These are phyloP conservation scores for Globisporangium carolinianum DNA, from an alignment of 352 stramenopile genomes.

Conservation along the genomic window DNA sequence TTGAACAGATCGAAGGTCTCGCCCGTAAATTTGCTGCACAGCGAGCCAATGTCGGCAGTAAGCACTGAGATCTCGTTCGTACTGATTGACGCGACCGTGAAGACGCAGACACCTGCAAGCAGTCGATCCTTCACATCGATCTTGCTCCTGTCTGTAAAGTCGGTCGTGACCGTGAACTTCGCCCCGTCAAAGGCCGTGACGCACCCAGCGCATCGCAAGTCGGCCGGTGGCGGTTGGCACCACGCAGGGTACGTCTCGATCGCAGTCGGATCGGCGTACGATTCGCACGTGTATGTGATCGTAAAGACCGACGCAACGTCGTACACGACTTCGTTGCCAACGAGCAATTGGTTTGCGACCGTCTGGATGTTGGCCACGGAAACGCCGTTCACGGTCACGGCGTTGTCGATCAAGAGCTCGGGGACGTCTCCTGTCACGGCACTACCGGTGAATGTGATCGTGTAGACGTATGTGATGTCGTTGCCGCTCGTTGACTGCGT, in stretches of 20 bases:
- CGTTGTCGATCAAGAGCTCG: slow-evolving; percentile 38
- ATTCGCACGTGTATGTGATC: slow-evolving; percentile 68
- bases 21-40: slow-evolving; percentile 42
- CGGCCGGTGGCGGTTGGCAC: slow-evolving; percentile 30
- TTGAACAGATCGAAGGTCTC: slow-evolving; percentile 44
- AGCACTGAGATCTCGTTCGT: slow-evolving; percentile 30
- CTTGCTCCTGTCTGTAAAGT: slow-evolving; percentile 9
- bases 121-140: slow-evolving; percentile 24
- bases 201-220: slow-evolving; percentile 44
- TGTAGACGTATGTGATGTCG: slow-evolving; percentile 71
- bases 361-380: slow-evolving; percentile 27
- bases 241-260: slow-evolving; percentile 43
- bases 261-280: slow-evolving; percentile 74
- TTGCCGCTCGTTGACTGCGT: slow-evolving; percentile 12
- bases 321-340: slow-evolving; percentile 42
- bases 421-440: slow-evolving; percentile 86
- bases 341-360: slow-evolving; percentile 18
- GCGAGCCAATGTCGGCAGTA: slow-evolving; percentile 31
- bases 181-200: slow-evolving; percentile 64
- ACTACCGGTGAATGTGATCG: slow-evolving; percentile 82
- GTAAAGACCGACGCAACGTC: slow-evolving; percentile 35
- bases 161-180: slow-evolving; percentile 25
- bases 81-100: slow-evolving; percentile 28
- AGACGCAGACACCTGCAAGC: slow-evolving; percentile 50
- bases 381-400: slow-evolving; percentile 22